Base-by-base conservation (phyloP, 495 filamentous ascomycete species). In the Xylaria curta region DNA sequence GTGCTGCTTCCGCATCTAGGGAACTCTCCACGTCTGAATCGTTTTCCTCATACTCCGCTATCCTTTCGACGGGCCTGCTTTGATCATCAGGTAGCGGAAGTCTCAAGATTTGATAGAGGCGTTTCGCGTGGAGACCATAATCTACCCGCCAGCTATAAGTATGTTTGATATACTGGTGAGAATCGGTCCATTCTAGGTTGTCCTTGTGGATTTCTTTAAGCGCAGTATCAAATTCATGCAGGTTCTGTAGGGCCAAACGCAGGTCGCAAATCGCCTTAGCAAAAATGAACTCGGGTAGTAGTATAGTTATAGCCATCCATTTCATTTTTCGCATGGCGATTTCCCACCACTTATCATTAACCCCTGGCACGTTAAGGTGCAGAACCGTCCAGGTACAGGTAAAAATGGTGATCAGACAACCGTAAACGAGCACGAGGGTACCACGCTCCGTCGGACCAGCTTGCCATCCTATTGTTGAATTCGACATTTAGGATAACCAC, bases 371-470 rank as follows among this genome's bases (percentile, higher is more conserved):
- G 53, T 79, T 76, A 47, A 76, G 73, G 66, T 78, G 78, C 62
- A 73, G 74, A 42, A 78, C 64, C 13, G 74, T 74, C 76, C 74
- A 78, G 10, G 76, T 79, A 54, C 76, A 79, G n/a, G 69, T 69
- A 19, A 79, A 36, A 10, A 79, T 75, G 8, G 71, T 75, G 21
- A 72, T 75, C 19, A 75, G 40, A 38, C 76, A 75, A 9, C 54
- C 28, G n/a, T 59, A 59, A 59, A 59, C 54, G 31, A 68, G 49
- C 31, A 26, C 44, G 42, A 58, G 19, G 51, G 66, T 68, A 21
- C 51, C 49, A 51, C 49, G 66, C 10, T 58, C 66, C 26, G 46
- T 24, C 13, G 66, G 49, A 2, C 66, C 49, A 49, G 54, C 9
- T 10, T 59, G 54, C 54, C 26, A 49, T 33, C 64, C 38, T 33